Conservation (phyloP, 176 grass and related monocot genomes). For the Avena atlantica region DNA sequence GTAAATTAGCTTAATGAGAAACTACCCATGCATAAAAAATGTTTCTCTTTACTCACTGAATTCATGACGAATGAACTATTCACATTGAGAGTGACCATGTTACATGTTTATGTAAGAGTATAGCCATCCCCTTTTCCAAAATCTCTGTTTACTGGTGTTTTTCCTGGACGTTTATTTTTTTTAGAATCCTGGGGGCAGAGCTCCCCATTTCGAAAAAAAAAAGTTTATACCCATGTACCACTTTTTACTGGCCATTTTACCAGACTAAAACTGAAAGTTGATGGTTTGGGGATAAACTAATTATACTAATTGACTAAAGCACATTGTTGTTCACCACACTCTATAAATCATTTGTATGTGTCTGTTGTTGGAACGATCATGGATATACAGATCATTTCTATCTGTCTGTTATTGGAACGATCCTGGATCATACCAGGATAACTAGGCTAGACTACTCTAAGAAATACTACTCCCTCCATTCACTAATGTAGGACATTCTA, state of each 20-base stretch:
- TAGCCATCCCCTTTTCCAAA: background rate
- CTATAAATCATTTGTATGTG: background rate
- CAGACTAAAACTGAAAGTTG: background rate
- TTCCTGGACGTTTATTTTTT: background rate
- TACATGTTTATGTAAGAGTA: background rate
- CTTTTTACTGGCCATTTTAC: slow-evolving; percentile 20
- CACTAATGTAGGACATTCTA: too few relatives aligned
- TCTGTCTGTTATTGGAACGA: background rate
- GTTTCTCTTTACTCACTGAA: background rate
- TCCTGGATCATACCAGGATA: background rate
- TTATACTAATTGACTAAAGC: background rate
- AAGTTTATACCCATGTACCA: background rate
- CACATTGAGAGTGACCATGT: background rate
- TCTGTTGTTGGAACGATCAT: background rate
- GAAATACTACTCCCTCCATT: background rate
- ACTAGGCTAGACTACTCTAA: background rate
- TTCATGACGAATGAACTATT: background rate
- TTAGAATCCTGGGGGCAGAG: background rate
- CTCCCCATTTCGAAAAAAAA: too few relatives aligned
- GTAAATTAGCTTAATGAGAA: background rate
- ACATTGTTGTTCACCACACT: background rate
- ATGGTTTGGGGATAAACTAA: background rate
- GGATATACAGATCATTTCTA: background rate
- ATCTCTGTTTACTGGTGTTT: background rate
- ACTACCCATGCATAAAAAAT: background rate